These are phyloP conservation scores for Raddia guianensis DNA, from an alignment of 176 grass and related monocot genomes.

Conservation along the genomic window DNA sequence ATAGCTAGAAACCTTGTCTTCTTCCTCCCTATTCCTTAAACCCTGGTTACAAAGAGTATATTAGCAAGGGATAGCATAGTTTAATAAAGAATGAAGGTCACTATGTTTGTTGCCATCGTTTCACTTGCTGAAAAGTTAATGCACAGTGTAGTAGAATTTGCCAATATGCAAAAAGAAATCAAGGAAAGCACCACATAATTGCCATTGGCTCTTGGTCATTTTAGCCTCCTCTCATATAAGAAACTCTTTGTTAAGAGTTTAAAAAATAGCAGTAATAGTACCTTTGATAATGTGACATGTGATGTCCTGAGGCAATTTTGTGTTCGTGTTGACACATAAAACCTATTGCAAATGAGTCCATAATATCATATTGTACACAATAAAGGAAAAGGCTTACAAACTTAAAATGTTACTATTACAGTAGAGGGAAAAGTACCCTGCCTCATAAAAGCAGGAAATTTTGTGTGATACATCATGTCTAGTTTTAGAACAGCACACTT, in stretches of 20 bases:
- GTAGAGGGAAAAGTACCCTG: background rate
- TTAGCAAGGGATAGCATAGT: background rate
- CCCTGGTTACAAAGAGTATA: constrained; percentile 47
- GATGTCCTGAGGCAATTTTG: constrained; percentile 75
- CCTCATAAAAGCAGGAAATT: background rate
- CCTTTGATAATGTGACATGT: constrained; percentile 80
- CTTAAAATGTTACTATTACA: background rate
- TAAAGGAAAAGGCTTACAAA: constrained; percentile 1
- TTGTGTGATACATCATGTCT: constrained; percentile 7
- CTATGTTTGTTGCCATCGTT: background rate
- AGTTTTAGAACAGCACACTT: constrained; percentile 5
- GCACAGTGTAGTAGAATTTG: background rate
- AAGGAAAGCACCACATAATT: background rate
- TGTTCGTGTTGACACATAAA: constrained; percentile 78
- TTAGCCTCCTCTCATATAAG: background rate
- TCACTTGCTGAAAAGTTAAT: background rate
- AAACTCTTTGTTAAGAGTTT: constrained; percentile 16
- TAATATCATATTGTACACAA: constrained; percentile 19
- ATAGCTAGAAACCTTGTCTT: constrained; percentile 89
- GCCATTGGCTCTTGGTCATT: background rate
- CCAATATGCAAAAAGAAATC: constrained; percentile 6
- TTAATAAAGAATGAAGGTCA: background rate
- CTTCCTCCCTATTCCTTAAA: constrained; percentile 84
- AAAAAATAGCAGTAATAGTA: constrained; percentile 35
- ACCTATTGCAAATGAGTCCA: constrained; percentile 57